Evolutionary conservation across 139 green algal species (phyloP).

Genomic region (Yamagishiella unicocca): DNA sequence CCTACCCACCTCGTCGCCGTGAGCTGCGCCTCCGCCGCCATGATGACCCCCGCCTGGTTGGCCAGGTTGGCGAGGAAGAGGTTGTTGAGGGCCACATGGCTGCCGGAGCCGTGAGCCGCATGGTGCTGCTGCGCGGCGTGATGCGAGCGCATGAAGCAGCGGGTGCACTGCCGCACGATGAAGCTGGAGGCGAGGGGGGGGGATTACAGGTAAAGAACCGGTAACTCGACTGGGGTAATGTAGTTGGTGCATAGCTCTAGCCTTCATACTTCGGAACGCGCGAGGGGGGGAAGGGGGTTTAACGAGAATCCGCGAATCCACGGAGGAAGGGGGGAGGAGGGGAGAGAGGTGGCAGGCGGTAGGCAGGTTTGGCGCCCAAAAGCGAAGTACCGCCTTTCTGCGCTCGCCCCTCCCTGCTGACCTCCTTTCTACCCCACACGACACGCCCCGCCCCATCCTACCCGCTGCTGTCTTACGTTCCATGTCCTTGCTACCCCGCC

Average conservation of each 20-base stretch:
- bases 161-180: not conserved
- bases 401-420: too few species aligned
- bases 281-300: too few species aligned
- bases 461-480: not conserved
- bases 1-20: not conserved
- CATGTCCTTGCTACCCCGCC: not conserved
- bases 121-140: not conserved
- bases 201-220: too few species aligned
- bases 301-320: too few species aligned
- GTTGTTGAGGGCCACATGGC: not conserved
- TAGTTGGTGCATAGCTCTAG: too few species aligned
- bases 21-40: conserved; percentile 8
- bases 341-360: too few species aligned
- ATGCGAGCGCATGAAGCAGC: conserved; percentile 33
- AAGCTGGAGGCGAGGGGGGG: not conserved
- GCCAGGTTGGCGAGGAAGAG: conserved; percentile 39
- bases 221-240: too few species aligned
- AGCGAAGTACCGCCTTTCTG: too few species aligned
- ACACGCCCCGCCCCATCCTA: not conserved
- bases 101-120: not conserved
- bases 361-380: too few species aligned
- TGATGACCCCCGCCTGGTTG: conserved; percentile 38
- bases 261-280: too few species aligned
- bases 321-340: too few species aligned
- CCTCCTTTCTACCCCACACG: too few species aligned